phyloP scores from a whole-genome alignment of 1,284 basidiomycete species.

The Malassezia furfur region DNA sequence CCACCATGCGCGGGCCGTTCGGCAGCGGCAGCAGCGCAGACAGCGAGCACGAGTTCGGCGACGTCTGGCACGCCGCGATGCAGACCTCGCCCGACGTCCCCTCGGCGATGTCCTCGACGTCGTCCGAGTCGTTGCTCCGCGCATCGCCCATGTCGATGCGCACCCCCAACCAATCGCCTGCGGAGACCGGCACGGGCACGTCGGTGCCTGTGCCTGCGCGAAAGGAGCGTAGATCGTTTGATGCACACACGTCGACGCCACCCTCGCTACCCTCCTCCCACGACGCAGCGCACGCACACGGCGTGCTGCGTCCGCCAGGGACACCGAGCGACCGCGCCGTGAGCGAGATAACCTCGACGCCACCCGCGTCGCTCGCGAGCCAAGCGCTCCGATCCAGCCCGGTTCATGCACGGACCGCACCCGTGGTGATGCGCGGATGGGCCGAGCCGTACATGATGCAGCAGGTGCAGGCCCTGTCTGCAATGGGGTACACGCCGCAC shows the following conservation, averaged over 20 bases:
- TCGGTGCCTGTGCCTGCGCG: neutral
- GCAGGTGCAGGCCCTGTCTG: neutral
- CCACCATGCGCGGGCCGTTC: too few species aligned
- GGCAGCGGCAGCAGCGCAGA: neutral
- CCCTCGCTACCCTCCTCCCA: neutral
- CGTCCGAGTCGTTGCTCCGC: neutral
- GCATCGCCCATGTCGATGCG: neutral
- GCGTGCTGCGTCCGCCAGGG: neutral
- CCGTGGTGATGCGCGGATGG: neutral
- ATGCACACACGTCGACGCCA: neutral
- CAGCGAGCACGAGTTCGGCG: constrained; percentile 11
- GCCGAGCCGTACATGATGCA: neutral
- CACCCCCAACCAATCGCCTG: neutral
- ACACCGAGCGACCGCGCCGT: neutral
- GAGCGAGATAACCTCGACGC: neutral
- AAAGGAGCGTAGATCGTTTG: neutral
- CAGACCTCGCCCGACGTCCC: neutral
- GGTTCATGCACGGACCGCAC: neutral
- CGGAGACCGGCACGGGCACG: neutral
- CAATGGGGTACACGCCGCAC: neutral
- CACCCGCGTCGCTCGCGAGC: neutral
- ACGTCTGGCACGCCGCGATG: neutral
- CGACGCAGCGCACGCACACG: neutral
- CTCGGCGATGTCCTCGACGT: neutral
- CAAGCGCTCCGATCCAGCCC: neutral